Evolutionary conservation across 2,329 filamentous ascomycete species (phyloP), one percentile per base, ranked within the genome.

Genomic region (Paraphaeosphaeria sporulosa): DNA sequence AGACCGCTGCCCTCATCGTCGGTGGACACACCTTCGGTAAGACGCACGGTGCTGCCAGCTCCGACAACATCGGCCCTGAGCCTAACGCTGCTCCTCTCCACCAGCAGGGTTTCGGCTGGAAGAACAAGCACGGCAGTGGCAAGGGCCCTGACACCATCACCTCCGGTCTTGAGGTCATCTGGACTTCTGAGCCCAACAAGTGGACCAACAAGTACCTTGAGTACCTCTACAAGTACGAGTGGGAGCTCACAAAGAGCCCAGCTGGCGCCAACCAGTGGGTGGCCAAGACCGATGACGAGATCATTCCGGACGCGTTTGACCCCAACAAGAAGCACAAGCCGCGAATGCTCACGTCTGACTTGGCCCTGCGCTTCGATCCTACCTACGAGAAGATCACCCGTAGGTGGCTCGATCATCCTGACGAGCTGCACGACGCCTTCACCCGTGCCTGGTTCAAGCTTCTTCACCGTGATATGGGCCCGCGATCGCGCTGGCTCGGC

Each of bases 401-500:
- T 55, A 85, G 84, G 69, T 93, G 88, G 85, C 81, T 89, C 49
- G 86, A 87, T 66, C 80, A 93, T 79, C 89, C 89, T 1, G 84
- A 90, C 48, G 79, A 91, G 81, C 84, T 93, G 42, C 84, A 83
- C 56, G 87, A 92, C 62, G 88, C 85, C 9, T 94, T 93, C 71
- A 83, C 85, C 23, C 86, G 87, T 52, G 91, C 91, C 15, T 94
- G 91, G 91, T 94, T 92, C 86, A 93, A 94, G 86, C 85, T 94
- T 44, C 83, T 90, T 36, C 91, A 94, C 81, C 90, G 91, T 80
- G 91, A 93, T 76, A 86, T 94, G 80, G 91, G 91, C 17, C 91
- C 91, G 46, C 82, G 86, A 56, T 75, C 84, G 25, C 89, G 89
- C 73, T 93, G 90, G 83, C 71, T 93, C 49, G 91, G 91, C 32